Evolutionary conservation across 345 rosid genomes (phyloP).

Genomic region (Populus pruinosa): DNA sequence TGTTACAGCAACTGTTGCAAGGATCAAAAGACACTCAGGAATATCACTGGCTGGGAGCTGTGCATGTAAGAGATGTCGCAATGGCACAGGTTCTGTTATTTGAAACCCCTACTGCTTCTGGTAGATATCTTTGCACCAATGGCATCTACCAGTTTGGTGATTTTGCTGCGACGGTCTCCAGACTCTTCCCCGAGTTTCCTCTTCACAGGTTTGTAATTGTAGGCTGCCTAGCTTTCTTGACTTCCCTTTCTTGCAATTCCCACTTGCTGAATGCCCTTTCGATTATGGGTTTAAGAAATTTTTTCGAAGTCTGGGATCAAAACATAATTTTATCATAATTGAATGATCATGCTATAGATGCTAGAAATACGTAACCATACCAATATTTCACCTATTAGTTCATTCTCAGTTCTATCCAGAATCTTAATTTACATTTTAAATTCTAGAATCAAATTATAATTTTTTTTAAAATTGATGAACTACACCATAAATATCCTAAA

Average conservation of each 20-base stretch:
- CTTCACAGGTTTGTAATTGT: slow-evolving; percentile 47
- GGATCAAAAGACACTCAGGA: slow-evolving; percentile 67
- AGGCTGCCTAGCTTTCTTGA: not conserved
- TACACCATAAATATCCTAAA: too few relatives aligned
- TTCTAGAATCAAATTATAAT: too few relatives aligned
- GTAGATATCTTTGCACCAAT: slow-evolving; percentile 73
- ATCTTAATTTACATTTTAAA: too few relatives aligned
- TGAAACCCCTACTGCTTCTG: slow-evolving; percentile 56
- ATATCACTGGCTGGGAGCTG: slow-evolving; percentile 76
- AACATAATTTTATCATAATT: too few relatives aligned
- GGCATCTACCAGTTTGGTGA: slow-evolving; percentile 74
- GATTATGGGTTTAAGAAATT: too few relatives aligned
- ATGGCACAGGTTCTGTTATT: slow-evolving; percentile 56
- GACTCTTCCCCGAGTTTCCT: slow-evolving; percentile 61
- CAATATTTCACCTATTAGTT: too few relatives aligned
- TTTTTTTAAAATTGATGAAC: too few relatives aligned
- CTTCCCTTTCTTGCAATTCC: not conserved
- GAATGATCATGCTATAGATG: too few relatives aligned
- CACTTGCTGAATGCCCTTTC: not conserved
- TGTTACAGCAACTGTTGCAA: slow-evolving; percentile 54
- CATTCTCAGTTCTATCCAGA: too few relatives aligned
- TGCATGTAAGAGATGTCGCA: slow-evolving; percentile 75
- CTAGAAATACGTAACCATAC: too few relatives aligned
- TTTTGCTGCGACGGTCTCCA: slow-evolving; percentile 55
- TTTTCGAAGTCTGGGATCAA: too few relatives aligned